Percentiles rank a stretch among this genome's conserved stretches.
phyloP scores from a whole-genome alignment of 495 filamentous ascomycete genomes.

The Aspergillus nidulans region DNA sequence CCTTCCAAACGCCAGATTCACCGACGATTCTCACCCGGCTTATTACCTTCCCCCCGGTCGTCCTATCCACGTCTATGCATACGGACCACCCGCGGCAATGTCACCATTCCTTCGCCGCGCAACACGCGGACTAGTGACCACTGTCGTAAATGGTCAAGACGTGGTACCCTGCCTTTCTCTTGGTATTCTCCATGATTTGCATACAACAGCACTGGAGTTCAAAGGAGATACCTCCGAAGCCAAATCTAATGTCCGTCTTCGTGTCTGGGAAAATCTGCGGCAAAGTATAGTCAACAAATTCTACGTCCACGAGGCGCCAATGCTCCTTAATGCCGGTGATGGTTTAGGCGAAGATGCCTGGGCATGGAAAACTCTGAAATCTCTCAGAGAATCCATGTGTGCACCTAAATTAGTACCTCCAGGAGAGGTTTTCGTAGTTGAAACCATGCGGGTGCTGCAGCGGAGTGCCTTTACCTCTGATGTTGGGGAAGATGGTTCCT shows the following conservation, averaged over 20 bases:
- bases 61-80: conserved; percentile 75
- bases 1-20: conserved; percentile 32
- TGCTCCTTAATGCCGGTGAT: conserved; percentile 40
- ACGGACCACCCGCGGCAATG: conserved; percentile 70
- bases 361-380: conserved; percentile 65
- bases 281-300: conserved; percentile 44
- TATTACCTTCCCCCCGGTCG: conserved; percentile 60
- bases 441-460: conserved; percentile 57
- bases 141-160: conserved; percentile 67
- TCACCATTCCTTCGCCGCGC: conserved; percentile 66
- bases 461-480: conserved; percentile 51
- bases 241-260: conserved; percentile 58
- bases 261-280: conserved; percentile 61
- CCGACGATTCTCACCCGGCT: conserved; percentile 17
- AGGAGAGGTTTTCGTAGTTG: conserved; percentile 70
- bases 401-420: conserved; percentile 68
- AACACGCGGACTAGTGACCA: conserved; percentile 73
- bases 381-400: conserved; percentile 63
- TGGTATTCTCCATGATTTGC: conserved; percentile 71
- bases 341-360: conserved; percentile 62
- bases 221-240: conserved; percentile 64
- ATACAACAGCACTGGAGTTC: conserved; percentile 65
- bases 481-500: conserved; percentile 29
- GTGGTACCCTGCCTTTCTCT: conserved; percentile 71
- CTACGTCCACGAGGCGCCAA: conserved; percentile 42